A percentile compares a stretch with the other conserved stretches of the same genome.
These are phyloP conservation scores for Hyphopichia khmerensis DNA, from an alignment of 1,139 yeast genomes.

Conservation along the genomic window DNA sequence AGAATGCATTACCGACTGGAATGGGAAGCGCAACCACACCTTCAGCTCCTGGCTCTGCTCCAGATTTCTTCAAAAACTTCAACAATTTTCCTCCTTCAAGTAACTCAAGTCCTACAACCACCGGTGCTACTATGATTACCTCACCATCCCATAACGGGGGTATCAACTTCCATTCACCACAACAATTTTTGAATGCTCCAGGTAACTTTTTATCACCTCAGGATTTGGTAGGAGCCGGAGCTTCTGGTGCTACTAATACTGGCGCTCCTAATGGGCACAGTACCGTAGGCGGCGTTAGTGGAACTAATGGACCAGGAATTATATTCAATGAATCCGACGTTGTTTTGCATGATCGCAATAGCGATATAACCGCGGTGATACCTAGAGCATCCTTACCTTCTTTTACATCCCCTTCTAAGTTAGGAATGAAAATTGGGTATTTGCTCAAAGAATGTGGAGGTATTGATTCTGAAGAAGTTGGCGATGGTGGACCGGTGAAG, in stretches of 20 bases:
- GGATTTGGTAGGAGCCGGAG: conserved; percentile 6
- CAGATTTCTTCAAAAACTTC: conserved; percentile 11
- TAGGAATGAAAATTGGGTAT: conserved; percentile 73
- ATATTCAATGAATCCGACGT: conserved; percentile 26
- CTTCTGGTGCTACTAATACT: conserved; percentile 1
- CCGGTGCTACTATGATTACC: conserved; percentile 29
- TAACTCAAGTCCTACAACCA: conserved; percentile 22
- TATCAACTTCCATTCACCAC: conserved; percentile 37
- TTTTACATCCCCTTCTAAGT: conserved; percentile 66
- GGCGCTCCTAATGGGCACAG: conserved; percentile 7
- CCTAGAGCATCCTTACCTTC: conserved; percentile 63
- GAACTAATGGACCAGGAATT: neutral
- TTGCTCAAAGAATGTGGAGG: conserved; percentile 40
- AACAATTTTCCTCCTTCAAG: conserved; percentile 19
- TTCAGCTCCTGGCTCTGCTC: conserved; percentile 4
- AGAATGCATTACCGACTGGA: neutral
- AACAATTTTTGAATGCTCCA: conserved; percentile 36
- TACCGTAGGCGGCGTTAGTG: conserved; percentile 3
- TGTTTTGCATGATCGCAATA: conserved; percentile 47
- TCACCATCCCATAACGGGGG: conserved; percentile 33
- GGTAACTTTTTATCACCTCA: conserved; percentile 39
- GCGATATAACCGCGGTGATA: conserved; percentile 63
- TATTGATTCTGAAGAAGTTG: conserved; percentile 2
- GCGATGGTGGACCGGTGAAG: conserved; percentile 6
- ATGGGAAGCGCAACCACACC: conserved; percentile 6